These are phyloP conservation scores for Colletotrichum theobromicola DNA, from an alignment of 2,329 filamentous ascomycete species.

Conservation along the genomic window DNA sequence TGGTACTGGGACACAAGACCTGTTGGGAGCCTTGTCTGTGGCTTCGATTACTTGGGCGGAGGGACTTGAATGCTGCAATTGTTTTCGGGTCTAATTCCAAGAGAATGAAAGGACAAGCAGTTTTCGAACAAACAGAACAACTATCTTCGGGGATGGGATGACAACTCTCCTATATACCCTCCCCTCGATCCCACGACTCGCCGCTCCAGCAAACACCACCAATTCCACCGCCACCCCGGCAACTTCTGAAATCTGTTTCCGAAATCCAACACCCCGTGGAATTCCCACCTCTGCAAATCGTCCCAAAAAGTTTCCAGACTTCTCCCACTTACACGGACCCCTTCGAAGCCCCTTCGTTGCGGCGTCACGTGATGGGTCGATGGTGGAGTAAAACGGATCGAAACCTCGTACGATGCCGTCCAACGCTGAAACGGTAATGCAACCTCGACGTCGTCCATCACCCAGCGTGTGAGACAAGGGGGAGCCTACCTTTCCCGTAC, in stretches of 20 bases:
- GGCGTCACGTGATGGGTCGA: constrained; percentile 14
- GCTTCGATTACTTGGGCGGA: background rate
- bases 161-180: background rate
- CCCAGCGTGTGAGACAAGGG: background rate
- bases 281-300: background rate
- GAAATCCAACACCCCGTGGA: background rate
- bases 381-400: constrained; percentile 8
- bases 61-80: background rate
- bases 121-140: background rate
- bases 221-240: background rate
- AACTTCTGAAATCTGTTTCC: background rate
- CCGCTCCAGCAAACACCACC: background rate
- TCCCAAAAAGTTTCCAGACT: background rate
- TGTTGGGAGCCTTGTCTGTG: background rate
- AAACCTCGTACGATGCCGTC: constrained; percentile 18
- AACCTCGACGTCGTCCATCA: background rate
- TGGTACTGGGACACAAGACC: background rate
- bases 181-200: background rate
- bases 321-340: constrained; percentile 9
- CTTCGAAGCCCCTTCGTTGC: background rate
- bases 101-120: background rate
- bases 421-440: constrained; percentile 20
- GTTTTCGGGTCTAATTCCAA: background rate
- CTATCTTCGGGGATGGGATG: background rate
- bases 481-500: too few relatives aligned